Evolutionary conservation across 2,329 filamentous ascomycete genomes (phyloP).

Genomic region (Arthrobotrys entomopaga): DNA sequence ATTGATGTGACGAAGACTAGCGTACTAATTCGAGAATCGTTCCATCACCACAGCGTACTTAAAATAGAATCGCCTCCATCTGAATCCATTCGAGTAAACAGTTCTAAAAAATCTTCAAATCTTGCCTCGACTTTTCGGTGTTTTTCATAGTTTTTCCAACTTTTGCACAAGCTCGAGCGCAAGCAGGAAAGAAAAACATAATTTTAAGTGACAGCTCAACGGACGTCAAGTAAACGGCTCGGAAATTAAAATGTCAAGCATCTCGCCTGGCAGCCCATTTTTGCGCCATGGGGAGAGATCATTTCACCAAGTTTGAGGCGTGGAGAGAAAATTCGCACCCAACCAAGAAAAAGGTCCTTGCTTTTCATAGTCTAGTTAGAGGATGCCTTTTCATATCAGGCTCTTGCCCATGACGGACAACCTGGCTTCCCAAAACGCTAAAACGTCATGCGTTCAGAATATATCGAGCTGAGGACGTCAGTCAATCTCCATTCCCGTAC

Average conservation of each 20-base stretch:
- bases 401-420: slow-evolving; percentile 10
- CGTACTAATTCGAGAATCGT: too few relatives aligned
- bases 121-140: too few relatives aligned
- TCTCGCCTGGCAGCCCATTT: not conserved
- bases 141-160: not conserved
- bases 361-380: too few relatives aligned
- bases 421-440: slow-evolving; percentile 8
- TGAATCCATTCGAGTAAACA: too few relatives aligned
- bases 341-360: slow-evolving; percentile 4
- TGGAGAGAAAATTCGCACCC: not conserved
- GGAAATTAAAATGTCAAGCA: slow-evolving; percentile 8
- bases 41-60: too few relatives aligned
- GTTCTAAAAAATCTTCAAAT: too few relatives aligned
- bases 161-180: too few relatives aligned
- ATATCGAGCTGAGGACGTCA: slow-evolving; percentile 7
- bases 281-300: slow-evolving; percentile 3
- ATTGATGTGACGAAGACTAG: too few relatives aligned
- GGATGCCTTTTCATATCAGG: too few relatives aligned
- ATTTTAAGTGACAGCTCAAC: not conserved
- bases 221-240: slow-evolving; percentile 1
- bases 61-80: too few relatives aligned
- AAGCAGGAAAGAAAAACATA: not conserved
- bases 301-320: slow-evolving; percentile 34
- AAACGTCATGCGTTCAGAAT: slow-evolving; percentile 3
- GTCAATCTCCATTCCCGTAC: slow-evolving; percentile 2